Evolutionary conservation across 208 protist genomes (phyloP).

Genomic region (Trypanosoma avium): DNA sequence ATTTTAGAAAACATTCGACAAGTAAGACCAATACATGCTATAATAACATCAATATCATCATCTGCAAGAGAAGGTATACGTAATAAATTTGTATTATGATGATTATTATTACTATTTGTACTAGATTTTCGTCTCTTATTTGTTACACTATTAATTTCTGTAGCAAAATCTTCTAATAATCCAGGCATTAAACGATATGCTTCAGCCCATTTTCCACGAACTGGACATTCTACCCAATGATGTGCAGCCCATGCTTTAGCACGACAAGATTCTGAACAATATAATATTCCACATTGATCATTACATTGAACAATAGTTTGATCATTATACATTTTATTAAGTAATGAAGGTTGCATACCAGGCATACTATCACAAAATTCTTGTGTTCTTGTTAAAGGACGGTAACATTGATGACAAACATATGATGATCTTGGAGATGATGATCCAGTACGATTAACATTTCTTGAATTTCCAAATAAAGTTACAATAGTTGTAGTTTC

Average conservation of each 20-base stretch:
- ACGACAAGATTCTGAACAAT: constrained; percentile 74
- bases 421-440: background rate
- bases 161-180: constrained; percentile 14
- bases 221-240: constrained; percentile 79
- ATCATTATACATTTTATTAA: constrained; percentile 39
- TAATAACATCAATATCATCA: constrained; percentile 28
- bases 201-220: constrained; percentile 59
- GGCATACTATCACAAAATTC: constrained; percentile 35
- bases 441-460: too few relatives aligned
- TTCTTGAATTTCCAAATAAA: background rate
- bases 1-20: constrained; percentile 73
- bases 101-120: background rate
- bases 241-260: constrained; percentile 63
- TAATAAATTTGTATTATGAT: background rate
- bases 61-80: constrained; percentile 19
- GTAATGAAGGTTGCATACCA: constrained; percentile 33
- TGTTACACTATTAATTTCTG: background rate
- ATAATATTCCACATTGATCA: constrained; percentile 49
- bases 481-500: constrained; percentile 18
- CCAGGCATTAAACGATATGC: constrained; percentile 16
- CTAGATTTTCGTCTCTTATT: background rate
- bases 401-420: constrained; percentile 60
- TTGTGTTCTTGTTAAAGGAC: constrained; percentile 37
- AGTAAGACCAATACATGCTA: constrained; percentile 48
- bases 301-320: constrained; percentile 47